A percentile compares a stretch with the other conserved stretches of the same genome.
phyloP scores from a whole-genome alignment of 345 rosid species.

The Cardamine chenopodiifolia region DNA sequence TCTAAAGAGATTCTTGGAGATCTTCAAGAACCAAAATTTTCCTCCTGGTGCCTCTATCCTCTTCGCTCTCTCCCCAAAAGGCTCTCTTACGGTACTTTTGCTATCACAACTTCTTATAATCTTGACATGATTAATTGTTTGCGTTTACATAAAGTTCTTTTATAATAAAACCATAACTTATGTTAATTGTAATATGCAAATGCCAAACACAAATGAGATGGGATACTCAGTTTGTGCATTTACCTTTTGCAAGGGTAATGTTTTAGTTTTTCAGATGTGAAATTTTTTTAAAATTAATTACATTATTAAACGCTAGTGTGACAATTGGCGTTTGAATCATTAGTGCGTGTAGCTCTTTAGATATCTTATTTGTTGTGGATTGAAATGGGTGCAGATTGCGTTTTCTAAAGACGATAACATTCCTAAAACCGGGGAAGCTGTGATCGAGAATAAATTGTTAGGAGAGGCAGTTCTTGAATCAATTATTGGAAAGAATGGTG shows the following conservation, averaged over 20 bases:
- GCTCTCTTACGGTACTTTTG: constrained; percentile 56
- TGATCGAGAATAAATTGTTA: constrained; percentile 69
- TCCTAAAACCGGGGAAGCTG: constrained; percentile 50
- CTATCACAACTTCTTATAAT: neutral
- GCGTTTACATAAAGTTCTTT: neutral
- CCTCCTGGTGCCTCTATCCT: constrained; percentile 74
- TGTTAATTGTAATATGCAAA: too few species aligned
- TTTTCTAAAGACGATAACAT: constrained; percentile 66
- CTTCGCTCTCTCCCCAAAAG: constrained; percentile 54
- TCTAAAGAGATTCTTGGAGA: constrained; percentile 51
- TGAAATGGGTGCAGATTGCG: constrained; percentile 50
- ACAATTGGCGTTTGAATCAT: neutral
- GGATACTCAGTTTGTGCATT: neutral
- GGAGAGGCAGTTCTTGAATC: constrained; percentile 73
- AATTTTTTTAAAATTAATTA: too few species aligned
- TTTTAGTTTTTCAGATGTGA: neutral
- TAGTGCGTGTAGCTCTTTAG: neutral
- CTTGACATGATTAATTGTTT: neutral
- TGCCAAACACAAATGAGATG: neutral
- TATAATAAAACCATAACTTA: neutral
- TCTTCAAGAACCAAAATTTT: constrained; percentile 64
- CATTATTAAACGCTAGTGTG: neutral
- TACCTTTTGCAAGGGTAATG: neutral
- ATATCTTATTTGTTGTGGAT: neutral
- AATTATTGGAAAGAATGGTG: constrained; percentile 74